phyloP scores from a whole-genome alignment of 805 yeast species.

The Kodamaea jinghongensis region DNA sequence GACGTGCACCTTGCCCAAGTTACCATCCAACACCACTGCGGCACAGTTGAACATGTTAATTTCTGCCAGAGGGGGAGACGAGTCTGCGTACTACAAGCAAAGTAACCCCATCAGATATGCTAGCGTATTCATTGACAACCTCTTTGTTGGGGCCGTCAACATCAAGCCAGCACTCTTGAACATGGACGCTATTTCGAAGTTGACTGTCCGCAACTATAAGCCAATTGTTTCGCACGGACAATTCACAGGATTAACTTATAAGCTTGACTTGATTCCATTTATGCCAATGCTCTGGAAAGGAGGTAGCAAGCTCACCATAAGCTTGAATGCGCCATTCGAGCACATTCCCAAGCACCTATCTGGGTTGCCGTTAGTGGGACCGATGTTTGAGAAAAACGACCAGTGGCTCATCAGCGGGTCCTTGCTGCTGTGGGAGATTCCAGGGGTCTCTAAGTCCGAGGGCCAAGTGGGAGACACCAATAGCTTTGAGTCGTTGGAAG shows the following conservation, averaged over 20 bases:
- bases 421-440: conserved; percentile 6
- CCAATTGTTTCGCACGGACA: conserved; percentile 28
- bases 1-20: conserved; percentile 3
- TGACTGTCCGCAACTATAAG: conserved; percentile 15
- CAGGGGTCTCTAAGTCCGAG: background rate
- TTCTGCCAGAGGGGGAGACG: conserved; percentile 27
- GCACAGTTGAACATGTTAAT: conserved; percentile 27
- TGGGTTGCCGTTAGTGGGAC: background rate
- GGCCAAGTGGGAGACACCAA: conserved; percentile 2
- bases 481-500: conserved; percentile 1
- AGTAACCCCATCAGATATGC: conserved; percentile 20
- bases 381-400: background rate
- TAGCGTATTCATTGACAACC: conserved; percentile 22
- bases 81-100: conserved; percentile 17
- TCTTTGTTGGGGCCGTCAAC: conserved; percentile 21
- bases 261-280: conserved; percentile 24
- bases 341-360: background rate
- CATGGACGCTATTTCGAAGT: conserved; percentile 18
- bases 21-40: conserved; percentile 17
- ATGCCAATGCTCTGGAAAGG: conserved; percentile 28
- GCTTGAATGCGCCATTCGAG: conserved; percentile 6
- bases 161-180: conserved; percentile 30
- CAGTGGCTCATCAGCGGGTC: conserved; percentile 6
- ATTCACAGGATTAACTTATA: conserved; percentile 26
- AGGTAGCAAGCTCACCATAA: conserved; percentile 18